Conservation (phyloP, 2,329 filamentous ascomycete genomes). For the Tolypocladium amazonense region DNA sequence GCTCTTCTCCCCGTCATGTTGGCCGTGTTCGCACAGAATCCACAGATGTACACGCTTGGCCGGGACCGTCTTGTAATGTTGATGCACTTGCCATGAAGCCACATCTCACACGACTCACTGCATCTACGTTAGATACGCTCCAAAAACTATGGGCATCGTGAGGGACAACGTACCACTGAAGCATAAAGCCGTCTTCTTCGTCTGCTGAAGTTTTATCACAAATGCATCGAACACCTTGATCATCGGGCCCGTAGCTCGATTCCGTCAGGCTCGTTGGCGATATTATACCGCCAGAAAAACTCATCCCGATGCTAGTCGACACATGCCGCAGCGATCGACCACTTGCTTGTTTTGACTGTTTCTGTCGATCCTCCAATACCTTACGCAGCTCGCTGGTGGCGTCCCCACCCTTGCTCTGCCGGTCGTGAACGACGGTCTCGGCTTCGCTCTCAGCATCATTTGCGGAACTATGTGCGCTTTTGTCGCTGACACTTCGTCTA, state of each 20-base stretch:
- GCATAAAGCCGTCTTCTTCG: slow-evolving; percentile 43
- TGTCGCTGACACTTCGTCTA: slow-evolving; percentile 38
- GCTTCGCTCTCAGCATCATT: slow-evolving; percentile 45
- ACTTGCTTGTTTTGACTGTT: slow-evolving; percentile 22
- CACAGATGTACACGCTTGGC: slow-evolving; percentile 52
- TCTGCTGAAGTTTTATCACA: slow-evolving; percentile 36
- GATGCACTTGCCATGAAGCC: slow-evolving; percentile 53
- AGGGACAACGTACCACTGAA: slow-evolving; percentile 47
- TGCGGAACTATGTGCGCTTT: slow-evolving; percentile 29
- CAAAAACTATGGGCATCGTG: background rate
- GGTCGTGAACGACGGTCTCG: slow-evolving; percentile 45
- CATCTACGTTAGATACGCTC: background rate
- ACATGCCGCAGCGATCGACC: slow-evolving; percentile 23
- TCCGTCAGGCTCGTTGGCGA: slow-evolving; percentile 44
- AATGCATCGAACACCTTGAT: slow-evolving; percentile 42
- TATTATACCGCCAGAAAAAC: slow-evolving; percentile 26
- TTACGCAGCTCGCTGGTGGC: slow-evolving; percentile 51
- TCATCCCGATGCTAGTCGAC: slow-evolving; percentile 17
- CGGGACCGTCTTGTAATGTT: slow-evolving; percentile 46
- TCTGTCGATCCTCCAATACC: slow-evolving; percentile 41
- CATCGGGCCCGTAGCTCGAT: slow-evolving; percentile 29
- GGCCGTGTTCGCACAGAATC: slow-evolving; percentile 51
- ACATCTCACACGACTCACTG: slow-evolving; percentile 56
- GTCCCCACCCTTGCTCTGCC: slow-evolving; percentile 35
- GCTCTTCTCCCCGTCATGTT: slow-evolving; percentile 38